Conservation (phyloP, 495 filamentous ascomycete species). For the Tuber aestivum region DNA sequence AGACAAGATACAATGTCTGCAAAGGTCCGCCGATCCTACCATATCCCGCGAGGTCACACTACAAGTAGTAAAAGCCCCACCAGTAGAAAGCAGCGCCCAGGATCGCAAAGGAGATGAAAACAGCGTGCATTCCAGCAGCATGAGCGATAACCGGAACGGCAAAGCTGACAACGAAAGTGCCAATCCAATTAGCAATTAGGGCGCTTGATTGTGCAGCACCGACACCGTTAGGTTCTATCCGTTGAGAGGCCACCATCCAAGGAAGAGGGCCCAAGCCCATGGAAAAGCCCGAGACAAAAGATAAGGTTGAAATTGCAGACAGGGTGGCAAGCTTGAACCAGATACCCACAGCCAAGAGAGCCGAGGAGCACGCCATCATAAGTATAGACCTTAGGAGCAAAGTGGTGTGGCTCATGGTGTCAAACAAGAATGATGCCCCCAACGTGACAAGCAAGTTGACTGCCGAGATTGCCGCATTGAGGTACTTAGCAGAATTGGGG, state of each 20-base stretch:
- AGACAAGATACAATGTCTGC: too few relatives aligned
- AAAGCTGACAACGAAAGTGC: constrained; percentile 70
- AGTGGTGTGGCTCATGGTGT: constrained; percentile 75
- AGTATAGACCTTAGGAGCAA: too few relatives aligned
- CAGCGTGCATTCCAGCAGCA: constrained; percentile 11
- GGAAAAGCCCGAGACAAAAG: constrained; percentile 83
- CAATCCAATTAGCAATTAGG: constrained; percentile 78
- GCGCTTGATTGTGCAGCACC: constrained; percentile 82
- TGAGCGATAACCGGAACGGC: constrained; percentile 31
- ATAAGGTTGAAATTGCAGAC: constrained; percentile 70
- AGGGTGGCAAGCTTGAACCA: constrained; percentile 66
- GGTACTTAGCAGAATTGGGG: constrained; percentile 64
- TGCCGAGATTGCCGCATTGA: constrained; percentile 77
- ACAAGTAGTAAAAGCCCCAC: too few relatives aligned
- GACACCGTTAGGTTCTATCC: constrained; percentile 80
- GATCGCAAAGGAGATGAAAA: constrained; percentile 18
- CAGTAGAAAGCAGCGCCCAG: too few relatives aligned
- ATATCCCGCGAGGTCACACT: too few relatives aligned
- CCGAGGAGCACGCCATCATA: too few relatives aligned
- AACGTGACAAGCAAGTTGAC: constrained; percentile 81
- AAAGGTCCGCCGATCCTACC: too few relatives aligned
- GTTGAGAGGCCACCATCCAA: constrained; percentile 83
- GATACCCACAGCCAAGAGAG: too few relatives aligned
- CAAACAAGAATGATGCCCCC: constrained; percentile 71
- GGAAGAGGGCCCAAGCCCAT: constrained; percentile 87